phyloP scores from a whole-genome alignment of 2,329 filamentous ascomycete genomes.

The Exophiala dermatitidis region DNA sequence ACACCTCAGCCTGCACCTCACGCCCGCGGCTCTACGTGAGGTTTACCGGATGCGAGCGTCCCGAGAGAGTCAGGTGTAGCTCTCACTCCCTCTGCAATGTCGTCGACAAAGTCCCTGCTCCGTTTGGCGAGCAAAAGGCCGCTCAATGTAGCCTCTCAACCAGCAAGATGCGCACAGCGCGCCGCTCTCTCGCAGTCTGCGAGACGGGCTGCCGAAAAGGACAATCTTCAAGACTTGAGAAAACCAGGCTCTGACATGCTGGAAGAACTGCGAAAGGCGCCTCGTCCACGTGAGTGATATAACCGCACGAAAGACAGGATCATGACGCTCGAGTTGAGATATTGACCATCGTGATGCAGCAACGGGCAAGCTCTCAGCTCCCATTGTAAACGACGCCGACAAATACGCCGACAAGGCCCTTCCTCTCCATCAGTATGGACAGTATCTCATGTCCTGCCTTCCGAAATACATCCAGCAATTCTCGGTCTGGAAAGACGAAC shows the following conservation, averaged over 20 bases:
- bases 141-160: constrained; percentile 32
- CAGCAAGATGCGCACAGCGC: constrained; percentile 28
- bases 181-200: constrained; percentile 32
- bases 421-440: constrained; percentile 84
- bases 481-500: constrained; percentile 98
- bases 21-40: no score
- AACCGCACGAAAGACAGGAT: background rate
- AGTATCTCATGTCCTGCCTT: constrained; percentile 92
- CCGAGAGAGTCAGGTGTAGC: background rate
- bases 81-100: constrained; percentile 30
- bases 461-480: constrained; percentile 99
- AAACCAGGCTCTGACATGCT: constrained; percentile 50
- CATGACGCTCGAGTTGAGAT: constrained; percentile 1
- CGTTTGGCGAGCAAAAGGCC: constrained; percentile 38
- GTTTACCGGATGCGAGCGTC: background rate
- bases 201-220: constrained; percentile 8
- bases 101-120: constrained; percentile 40
- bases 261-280: constrained; percentile 60
- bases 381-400: constrained; percentile 85
- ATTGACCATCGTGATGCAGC: constrained; percentile 31
- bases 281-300: constrained; percentile 41
- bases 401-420: constrained; percentile 84
- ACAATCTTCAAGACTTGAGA: constrained; percentile 14
- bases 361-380: constrained; percentile 60
- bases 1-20: no score